A percentile compares a stretch with the other conserved stretches of the same genome.
Evolutionary conservation across 129 eudicot genomes (phyloP).

Genomic region (Lonicera japonica): DNA sequence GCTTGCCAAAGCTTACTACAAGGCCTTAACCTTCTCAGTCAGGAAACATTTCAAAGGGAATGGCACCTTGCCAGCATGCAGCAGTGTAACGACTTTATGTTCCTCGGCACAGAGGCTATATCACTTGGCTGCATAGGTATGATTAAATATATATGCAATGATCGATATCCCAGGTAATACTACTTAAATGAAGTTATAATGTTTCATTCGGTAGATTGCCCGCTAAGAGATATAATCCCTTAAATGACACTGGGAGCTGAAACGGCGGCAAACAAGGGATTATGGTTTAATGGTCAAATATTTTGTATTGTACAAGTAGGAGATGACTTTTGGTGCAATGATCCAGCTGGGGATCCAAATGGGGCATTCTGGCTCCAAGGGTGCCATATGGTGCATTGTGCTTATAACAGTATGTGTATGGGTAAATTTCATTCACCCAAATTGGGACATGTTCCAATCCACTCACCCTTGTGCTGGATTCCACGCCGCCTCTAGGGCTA

Average conservation of each 20-base stretch:
- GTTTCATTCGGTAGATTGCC: no score
- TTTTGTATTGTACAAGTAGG: constrained; percentile 24
- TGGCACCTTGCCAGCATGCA: constrained; percentile 97
- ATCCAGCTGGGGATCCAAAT: constrained; percentile 91
- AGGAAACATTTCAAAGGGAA: constrained; percentile 81
- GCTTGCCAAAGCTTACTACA: constrained; percentile 75
- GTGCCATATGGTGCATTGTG: constrained; percentile 97
- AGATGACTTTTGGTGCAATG: constrained; percentile 94
- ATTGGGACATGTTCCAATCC: constrained; percentile 98
- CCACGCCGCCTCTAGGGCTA: constrained; percentile 94
- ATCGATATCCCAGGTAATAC: no score
- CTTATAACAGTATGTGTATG: constrained; percentile 96
- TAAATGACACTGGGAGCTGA: no score
- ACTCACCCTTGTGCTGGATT: constrained; percentile 92
- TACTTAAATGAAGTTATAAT: no score
- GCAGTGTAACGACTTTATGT: constrained; percentile 96
- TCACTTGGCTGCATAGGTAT: constrained; percentile 86
- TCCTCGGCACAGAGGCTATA: constrained; percentile 88
- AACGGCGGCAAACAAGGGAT: no score
- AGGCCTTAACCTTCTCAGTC: constrained; percentile 66
- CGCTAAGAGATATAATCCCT: no score
- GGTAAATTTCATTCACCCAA: constrained; percentile 88
- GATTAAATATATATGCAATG: no score
- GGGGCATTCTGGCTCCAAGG: constrained; percentile 98
- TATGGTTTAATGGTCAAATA: no score